Conservation (phyloP, 2,329 filamentous ascomycete species). For the Hypomyces rosellus region DNA sequence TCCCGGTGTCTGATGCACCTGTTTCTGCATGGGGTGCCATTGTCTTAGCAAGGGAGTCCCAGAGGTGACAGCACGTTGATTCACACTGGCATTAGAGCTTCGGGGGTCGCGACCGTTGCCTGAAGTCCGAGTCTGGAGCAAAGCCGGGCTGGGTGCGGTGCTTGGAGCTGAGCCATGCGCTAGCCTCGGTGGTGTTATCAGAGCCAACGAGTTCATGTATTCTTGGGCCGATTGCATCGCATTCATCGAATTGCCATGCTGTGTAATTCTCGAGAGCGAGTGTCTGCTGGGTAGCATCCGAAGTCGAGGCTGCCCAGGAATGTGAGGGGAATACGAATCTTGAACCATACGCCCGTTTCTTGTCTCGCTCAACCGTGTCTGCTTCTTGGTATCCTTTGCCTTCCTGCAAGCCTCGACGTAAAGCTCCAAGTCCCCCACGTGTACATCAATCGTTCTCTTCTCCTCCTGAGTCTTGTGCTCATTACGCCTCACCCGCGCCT, state of each 20-base stretch:
- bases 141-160: neutral
- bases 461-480: constrained; percentile 7
- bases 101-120: neutral
- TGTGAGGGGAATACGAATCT: neutral
- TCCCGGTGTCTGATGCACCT: neutral
- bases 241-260: neutral
- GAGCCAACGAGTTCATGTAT: neutral
- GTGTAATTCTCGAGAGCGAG: neutral
- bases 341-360: neutral
- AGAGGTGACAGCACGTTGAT: neutral
- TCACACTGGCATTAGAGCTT: neutral
- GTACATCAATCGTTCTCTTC: constrained; percentile 21
- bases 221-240: neutral
- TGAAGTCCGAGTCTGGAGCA: neutral
- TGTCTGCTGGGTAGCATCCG: neutral
- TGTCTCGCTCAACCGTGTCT: neutral
- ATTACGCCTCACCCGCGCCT: constrained; percentile 18
- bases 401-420: constrained; percentile 1
- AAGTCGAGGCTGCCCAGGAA: neutral
- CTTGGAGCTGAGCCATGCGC: neutral
- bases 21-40: neutral
- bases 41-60: neutral
- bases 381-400: neutral
- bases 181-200: neutral
- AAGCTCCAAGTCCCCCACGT: constrained; percentile 20